Percentiles rank a stretch among this genome's conserved stretches.
These are phyloP conservation scores for Neonectria hederae DNA, from an alignment of 2,329 filamentous ascomycete species.

Conservation along the genomic window DNA sequence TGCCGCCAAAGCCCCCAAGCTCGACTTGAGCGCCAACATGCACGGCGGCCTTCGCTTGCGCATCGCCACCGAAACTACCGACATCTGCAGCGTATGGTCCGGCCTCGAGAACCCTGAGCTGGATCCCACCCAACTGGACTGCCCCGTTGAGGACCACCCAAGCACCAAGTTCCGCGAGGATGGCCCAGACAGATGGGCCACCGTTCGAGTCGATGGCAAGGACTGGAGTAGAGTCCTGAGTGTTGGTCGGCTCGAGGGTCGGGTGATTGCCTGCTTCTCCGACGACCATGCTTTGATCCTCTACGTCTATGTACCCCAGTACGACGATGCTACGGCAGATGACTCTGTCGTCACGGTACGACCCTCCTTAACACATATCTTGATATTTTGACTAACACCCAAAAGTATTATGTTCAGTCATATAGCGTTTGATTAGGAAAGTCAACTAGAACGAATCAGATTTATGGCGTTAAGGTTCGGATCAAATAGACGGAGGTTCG, in stretches of 20 bases:
- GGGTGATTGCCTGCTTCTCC: constrained; percentile 91
- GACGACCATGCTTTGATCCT: constrained; percentile 83
- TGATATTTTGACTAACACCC: constrained; percentile 33
- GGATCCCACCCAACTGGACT: constrained; percentile 78
- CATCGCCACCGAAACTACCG: constrained; percentile 83
- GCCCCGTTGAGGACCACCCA: constrained; percentile 80
- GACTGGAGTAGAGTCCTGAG: constrained; percentile 97
- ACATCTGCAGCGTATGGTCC: constrained; percentile 86
- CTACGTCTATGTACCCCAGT: constrained; percentile 81
- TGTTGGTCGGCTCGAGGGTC: constrained; percentile 86
- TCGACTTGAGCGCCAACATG: constrained; percentile 94
- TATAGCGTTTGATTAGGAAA: constrained; percentile 46
- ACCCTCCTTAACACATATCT: constrained; percentile 15
- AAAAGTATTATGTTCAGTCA: constrained; percentile 56
- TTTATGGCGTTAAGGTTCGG: constrained; percentile 27
- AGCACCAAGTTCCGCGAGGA: constrained; percentile 80
- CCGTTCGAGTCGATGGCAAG: constrained; percentile 87
- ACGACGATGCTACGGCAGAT: constrained; percentile 71
- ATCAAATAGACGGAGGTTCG: not conserved
- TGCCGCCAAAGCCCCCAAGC: constrained; percentile 65
- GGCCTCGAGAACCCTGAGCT: constrained; percentile 88
- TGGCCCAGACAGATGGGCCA: constrained; percentile 86
- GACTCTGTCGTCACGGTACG: constrained; percentile 79
- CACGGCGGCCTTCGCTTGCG: constrained; percentile 84
- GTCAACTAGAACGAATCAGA: not conserved